Base-by-base conservation (phyloP, 768 basidiomycete genomes). In the Amanita rimosa region DNA sequence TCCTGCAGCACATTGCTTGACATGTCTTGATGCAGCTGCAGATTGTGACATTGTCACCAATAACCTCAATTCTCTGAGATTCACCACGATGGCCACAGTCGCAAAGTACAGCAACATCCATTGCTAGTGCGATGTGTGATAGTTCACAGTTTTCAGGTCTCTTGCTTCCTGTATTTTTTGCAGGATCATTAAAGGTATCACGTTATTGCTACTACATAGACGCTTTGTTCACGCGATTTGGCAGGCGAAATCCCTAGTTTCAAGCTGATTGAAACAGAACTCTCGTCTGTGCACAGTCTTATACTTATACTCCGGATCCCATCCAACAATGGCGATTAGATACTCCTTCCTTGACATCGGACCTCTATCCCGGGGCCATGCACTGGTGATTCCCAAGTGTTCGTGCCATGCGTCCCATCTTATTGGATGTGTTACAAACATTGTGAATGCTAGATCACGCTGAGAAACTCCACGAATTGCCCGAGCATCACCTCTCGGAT, bases 341-440 rank as follows among this genome's bases (percentile, higher is more conserved):
- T 85, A 70, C 60, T 80, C 95, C 0, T 97, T 99, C 70, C 78
- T 99, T 55, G 96, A 97, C 56, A 88, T 99, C 53, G 82, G 82
- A 1, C 94, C 95, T 6, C 67, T 97, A 19, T 74, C 91, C n/a
- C 81, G 76, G 58, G 95, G 95, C 3, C 92, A 99, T 65, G 79
- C 89, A 10, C 75, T 98, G 31, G 70, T 98, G 46, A 89, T 99
- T 53, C 95, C 95, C 3, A 99, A 97, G 72, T 83, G 94, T 95
- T 50, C 63, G 64, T 52, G 5, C 19, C 40, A 10, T 13, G 40
- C 6, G 16, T 26, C 21, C 26, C 16, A 14, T 42, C n/a, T 10
- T 44, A 44, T 35, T 13, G 14, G 21, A 29, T 36, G 21, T 48
- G 24, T 36, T 45, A 19, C 19, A 27, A 40, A n/a, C n/a, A n/a